A percentile compares a stretch with the other conserved stretches of the same genome.
phyloP scores from a whole-genome alignment of 768 basidiomycete genomes.

The Phlebiopsis flavidoalba region DNA sequence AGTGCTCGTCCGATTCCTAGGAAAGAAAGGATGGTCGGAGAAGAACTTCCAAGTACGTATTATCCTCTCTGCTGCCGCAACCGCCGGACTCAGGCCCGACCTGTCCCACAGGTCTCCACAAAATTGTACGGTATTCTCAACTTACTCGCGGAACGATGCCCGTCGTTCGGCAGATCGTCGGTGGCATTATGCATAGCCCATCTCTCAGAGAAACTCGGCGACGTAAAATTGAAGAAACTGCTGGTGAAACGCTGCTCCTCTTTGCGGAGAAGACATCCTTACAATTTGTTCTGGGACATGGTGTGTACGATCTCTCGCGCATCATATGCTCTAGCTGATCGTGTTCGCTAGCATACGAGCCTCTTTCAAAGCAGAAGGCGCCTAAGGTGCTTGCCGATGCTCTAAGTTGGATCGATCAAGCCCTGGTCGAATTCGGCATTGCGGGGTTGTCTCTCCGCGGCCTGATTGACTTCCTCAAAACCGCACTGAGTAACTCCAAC shows the following conservation, averaged over 20 bases:
- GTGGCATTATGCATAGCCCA: conserved; percentile 77
- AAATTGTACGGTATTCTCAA: conserved; percentile 81
- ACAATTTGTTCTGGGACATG: conserved; percentile 90
- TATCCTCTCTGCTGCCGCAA: not conserved
- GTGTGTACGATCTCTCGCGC: conserved; percentile 36
- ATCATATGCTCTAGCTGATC: conserved; percentile 10
- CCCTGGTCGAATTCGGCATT: conserved; percentile 88
- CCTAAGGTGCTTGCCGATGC: conserved; percentile 95
- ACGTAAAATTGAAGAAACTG: conserved; percentile 94
- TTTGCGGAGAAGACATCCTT: conserved; percentile 93
- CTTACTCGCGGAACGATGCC: conserved; percentile 69
- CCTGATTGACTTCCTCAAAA: conserved; percentile 89
- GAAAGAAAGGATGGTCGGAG: conserved; percentile 95
- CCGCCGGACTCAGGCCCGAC: not conserved
- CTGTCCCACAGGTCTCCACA: conserved; percentile 65
- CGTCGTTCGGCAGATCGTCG: conserved; percentile 82
- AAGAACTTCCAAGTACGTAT: conserved; percentile 89
- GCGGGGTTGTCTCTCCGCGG: conserved; percentile 76
- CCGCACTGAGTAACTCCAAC: conserved; percentile 86
- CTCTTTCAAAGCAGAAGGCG: conserved; percentile 91
- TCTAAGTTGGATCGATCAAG: conserved; percentile 80
- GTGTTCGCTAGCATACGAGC: conserved; percentile 72
- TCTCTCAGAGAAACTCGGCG: conserved; percentile 91
- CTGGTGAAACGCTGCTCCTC: conserved; percentile 75
- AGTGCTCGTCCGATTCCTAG: conserved; percentile 79